phyloP scores from a whole-genome alignment of 441 rosid genomes.

The Jatropha multifida region DNA sequence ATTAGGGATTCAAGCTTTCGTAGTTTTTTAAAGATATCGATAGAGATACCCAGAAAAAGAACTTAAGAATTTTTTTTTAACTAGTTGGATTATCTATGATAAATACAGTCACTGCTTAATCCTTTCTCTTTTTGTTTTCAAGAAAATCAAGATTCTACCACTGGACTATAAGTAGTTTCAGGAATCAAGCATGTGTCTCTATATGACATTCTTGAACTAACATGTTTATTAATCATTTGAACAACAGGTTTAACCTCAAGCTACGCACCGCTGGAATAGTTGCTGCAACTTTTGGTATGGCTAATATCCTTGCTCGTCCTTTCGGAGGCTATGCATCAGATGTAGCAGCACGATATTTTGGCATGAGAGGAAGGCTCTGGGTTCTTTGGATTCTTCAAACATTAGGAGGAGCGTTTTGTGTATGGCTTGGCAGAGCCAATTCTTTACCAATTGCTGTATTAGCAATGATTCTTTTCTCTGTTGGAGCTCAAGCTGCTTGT shows the following conservation, averaged over 20 bases:
- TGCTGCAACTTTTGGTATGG: slow-evolving; percentile 81
- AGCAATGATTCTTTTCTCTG: slow-evolving; percentile 72
- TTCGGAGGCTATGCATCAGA: slow-evolving; percentile 76
- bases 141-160: not conserved
- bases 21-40: no score
- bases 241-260: slow-evolving; percentile 58
- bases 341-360: slow-evolving; percentile 48
- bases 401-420: slow-evolving; percentile 66
- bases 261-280: slow-evolving; percentile 70
- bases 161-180: no score
- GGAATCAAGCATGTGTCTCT: no score
- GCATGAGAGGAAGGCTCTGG: slow-evolving; percentile 91
- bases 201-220: not conserved
- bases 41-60: no score
- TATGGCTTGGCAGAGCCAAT: slow-evolving; percentile 72
- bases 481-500: slow-evolving; percentile 85
- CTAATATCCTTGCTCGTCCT: slow-evolving; percentile 69
- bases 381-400: slow-evolving; percentile 69
- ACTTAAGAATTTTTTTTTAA: no score
- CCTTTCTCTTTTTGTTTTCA: no score
- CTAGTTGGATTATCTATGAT: no score
- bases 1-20: no score
- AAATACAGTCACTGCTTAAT: no score
- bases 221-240: no score
- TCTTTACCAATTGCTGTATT: slow-evolving; percentile 56